These are phyloP conservation scores for Globisporangium uncinulatum DNA, from an alignment of 352 stramenopile species.

Conservation along the genomic window DNA sequence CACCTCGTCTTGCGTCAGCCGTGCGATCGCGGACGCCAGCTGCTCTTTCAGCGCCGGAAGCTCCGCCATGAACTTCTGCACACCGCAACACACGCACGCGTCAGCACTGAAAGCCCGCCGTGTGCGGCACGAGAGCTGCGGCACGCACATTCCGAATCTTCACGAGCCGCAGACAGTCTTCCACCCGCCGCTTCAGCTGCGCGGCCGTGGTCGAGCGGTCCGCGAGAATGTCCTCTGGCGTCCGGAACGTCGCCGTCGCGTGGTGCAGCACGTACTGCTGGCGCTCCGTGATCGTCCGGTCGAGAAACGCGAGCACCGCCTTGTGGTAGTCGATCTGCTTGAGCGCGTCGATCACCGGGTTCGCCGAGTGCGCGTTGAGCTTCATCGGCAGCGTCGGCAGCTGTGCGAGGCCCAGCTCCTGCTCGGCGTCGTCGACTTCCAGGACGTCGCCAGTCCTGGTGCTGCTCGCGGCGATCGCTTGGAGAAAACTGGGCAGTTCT, in stretches of 20 bases:
- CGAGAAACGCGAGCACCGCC: conserved; percentile 52
- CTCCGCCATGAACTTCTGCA: conserved; percentile 63
- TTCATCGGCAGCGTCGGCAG: conserved; percentile 57
- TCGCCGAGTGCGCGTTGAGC: conserved; percentile 69
- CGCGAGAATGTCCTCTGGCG: conserved; percentile 39
- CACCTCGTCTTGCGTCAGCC: conserved; percentile 66
- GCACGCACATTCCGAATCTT: conserved; percentile 73
- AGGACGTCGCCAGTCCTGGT: conserved; percentile 5
- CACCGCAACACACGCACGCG: not conserved
- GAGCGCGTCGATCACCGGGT: conserved; percentile 65
- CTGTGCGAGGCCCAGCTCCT: conserved; percentile 23
- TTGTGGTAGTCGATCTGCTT: conserved; percentile 83
- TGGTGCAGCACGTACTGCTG: conserved; percentile 55
- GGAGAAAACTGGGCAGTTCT: conserved; percentile 54
- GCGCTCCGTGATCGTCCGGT: conserved; percentile 47
- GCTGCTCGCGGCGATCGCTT: conserved; percentile 8
- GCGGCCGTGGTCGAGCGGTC: conserved; percentile 40
- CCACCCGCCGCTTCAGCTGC: conserved; percentile 45
- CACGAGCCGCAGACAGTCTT: conserved; percentile 65
- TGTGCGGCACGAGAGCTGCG: not conserved
- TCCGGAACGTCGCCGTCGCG: conserved; percentile 42
- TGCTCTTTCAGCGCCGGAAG: conserved; percentile 45
- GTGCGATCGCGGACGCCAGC: conserved; percentile 38
- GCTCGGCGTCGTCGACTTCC: conserved; percentile 18
- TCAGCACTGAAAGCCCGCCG: not conserved